A percentile compares a stretch with the other conserved stretches of the same genome.
Evolutionary conservation across 345 rosid genomes (phyloP).

Genomic region (Mallotus nudiflorus): DNA sequence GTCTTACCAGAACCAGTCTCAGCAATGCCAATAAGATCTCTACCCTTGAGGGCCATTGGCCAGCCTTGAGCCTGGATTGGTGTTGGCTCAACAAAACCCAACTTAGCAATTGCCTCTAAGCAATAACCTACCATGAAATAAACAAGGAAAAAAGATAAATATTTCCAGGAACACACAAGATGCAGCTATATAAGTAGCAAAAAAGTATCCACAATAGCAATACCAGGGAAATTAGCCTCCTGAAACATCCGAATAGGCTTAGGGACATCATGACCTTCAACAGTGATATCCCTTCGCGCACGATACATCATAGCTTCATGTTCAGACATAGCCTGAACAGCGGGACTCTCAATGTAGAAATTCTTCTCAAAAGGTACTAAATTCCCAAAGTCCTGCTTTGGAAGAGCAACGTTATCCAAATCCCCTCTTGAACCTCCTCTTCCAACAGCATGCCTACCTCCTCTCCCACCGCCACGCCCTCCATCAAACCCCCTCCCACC

Average conservation of each 20-base stretch:
- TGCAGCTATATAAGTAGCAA: too few species aligned
- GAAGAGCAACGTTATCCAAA: slow-evolving; percentile 61
- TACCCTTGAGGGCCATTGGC: slow-evolving; percentile 98
- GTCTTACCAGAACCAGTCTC: too few species aligned
- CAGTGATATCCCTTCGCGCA: slow-evolving; percentile 59
- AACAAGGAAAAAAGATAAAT: slow-evolving; percentile 8
- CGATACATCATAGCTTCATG: slow-evolving; percentile 63
- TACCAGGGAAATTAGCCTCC: slow-evolving; percentile 93
- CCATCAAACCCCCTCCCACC: slow-evolving; percentile 36
- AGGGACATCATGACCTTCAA: slow-evolving; percentile 85
- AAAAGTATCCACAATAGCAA: not conserved
- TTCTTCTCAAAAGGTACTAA: slow-evolving; percentile 86
- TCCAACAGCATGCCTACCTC: slow-evolving; percentile 58
- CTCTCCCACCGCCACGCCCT: slow-evolving; percentile 41
- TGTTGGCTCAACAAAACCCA: too few species aligned
- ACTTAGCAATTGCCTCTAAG: slow-evolving; percentile 72
- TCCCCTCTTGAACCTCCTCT: slow-evolving; percentile 51
- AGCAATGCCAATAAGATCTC: slow-evolving; percentile 90
- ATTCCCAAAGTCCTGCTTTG: slow-evolving; percentile 69
- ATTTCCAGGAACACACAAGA: not conserved
- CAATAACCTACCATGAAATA: slow-evolving; percentile 72
- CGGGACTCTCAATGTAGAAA: slow-evolving; percentile 69
- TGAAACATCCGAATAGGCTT: slow-evolving; percentile 69
- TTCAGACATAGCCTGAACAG: slow-evolving; percentile 67
- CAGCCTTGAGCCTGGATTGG: slow-evolving; percentile 96